Conservation (phyloP, 495 filamentous ascomycete genomes). For the Tuber umbilicatum region DNA sequence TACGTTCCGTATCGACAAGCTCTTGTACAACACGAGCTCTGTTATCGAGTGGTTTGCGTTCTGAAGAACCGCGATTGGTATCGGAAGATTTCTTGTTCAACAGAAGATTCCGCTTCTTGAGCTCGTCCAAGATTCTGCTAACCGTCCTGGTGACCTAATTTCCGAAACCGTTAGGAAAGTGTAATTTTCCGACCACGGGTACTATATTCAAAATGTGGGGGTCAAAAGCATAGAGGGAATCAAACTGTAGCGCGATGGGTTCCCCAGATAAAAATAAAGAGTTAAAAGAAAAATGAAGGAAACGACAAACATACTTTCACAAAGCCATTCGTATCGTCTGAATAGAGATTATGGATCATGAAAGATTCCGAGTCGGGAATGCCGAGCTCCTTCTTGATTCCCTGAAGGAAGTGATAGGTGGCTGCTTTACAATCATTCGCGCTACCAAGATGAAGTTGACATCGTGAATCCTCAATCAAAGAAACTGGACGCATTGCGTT, state of each 20-base stretch:
- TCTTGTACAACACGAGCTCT: slow-evolving; percentile 83
- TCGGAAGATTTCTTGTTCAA: slow-evolving; percentile 49
- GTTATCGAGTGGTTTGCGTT: slow-evolving; percentile 61
- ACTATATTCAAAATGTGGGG: neutral
- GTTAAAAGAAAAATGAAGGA: neutral
- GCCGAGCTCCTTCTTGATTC: slow-evolving; percentile 62
- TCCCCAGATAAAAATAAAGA: neutral
- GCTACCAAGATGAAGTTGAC: slow-evolving; percentile 33
- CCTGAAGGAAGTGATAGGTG: slow-evolving; percentile 64
- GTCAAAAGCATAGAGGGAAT: neutral
- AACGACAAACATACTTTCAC: slow-evolving; percentile 62
- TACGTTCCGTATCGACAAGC: slow-evolving; percentile 85
- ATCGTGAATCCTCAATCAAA: slow-evolving; percentile 56
- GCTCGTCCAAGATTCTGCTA: slow-evolving; percentile 81
- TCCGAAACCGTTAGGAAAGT: slow-evolving; percentile 10
- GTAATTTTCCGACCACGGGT: neutral
- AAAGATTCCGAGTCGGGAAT: slow-evolving; percentile 79
- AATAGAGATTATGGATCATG: slow-evolving; percentile 82
- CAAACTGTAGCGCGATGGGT: neutral
- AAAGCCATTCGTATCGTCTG: slow-evolving; percentile 91
- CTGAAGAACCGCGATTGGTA: slow-evolving; percentile 46
- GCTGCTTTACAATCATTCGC: slow-evolving; percentile 50
- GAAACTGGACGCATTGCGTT: slow-evolving; percentile 66
- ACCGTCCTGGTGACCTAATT: slow-evolving; percentile 68
- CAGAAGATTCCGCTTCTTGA: slow-evolving; percentile 66